These are phyloP conservation scores for Saccharum officinarum DNA, from an alignment of 176 grass and related monocot species.

Conservation along the genomic window DNA sequence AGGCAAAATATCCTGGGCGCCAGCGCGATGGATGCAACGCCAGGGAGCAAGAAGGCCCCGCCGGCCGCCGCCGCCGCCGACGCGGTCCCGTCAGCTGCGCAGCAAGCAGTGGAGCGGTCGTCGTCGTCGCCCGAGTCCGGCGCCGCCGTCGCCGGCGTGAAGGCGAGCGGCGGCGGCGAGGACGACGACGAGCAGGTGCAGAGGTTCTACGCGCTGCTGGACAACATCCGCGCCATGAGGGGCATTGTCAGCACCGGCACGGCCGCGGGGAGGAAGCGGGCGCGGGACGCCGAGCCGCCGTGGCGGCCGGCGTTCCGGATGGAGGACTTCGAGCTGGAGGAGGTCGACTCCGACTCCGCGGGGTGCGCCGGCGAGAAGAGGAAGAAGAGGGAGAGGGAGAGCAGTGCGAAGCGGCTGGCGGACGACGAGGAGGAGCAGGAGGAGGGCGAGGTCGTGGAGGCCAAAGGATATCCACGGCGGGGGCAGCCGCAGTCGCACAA, in stretches of 20 bases:
- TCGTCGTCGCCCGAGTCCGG: background rate
- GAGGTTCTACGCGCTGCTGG: conserved; percentile 50
- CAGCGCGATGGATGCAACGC: background rate
- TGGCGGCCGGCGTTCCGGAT: conserved; percentile 47
- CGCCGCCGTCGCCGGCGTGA: background rate
- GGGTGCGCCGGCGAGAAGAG: background rate
- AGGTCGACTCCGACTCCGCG: background rate
- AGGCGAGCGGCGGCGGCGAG: background rate
- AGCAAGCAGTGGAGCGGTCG: background rate
- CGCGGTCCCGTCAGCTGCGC: background rate
- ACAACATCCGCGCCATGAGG: conserved; percentile 36
- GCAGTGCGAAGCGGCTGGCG: background rate
- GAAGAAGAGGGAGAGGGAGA: background rate
- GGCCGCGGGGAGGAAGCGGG: conserved; percentile 24
- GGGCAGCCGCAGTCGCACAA: background rate
- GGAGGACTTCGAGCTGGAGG: conserved; percentile 38
- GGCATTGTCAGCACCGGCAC: background rate
- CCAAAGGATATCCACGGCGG: background rate
- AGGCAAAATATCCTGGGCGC: background rate
- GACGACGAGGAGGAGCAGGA: background rate
- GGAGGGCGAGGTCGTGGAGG: background rate
- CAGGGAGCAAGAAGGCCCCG: background rate
- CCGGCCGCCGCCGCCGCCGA: background rate
- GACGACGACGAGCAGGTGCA: conserved; percentile 45
- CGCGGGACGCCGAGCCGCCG: conserved; percentile 17